Evolutionary conservation across 441 rosid species (phyloP).

Genomic region (Geranium incanum): DNA sequence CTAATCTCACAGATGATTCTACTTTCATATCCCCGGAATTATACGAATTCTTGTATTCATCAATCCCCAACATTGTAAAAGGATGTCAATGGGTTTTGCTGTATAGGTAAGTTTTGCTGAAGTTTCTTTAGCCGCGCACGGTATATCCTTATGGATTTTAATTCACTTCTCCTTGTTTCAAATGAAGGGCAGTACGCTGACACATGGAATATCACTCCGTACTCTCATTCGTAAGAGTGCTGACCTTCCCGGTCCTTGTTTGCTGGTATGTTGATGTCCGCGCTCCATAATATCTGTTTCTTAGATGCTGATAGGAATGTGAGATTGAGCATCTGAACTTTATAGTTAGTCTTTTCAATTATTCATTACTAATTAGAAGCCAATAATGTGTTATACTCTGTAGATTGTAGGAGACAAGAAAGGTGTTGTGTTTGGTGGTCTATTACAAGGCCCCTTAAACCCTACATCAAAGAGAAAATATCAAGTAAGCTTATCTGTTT

Average conservation of each 20-base stretch:
- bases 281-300: not conserved
- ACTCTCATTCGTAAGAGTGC: slow-evolving; percentile 81
- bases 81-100: slow-evolving; percentile 80
- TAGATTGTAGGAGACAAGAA: slow-evolving; percentile 80
- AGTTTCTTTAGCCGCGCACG: slow-evolving; percentile 17
- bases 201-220: slow-evolving; percentile 91
- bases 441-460: slow-evolving; percentile 72
- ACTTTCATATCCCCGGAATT: slow-evolving; percentile 56
- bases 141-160: slow-evolving; percentile 23
- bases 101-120: slow-evolving; percentile 55
- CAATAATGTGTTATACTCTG: slow-evolving; percentile 25
- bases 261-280: slow-evolving; percentile 47
- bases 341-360: not conserved
- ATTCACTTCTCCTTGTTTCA: slow-evolving; percentile 32
- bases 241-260: slow-evolving; percentile 71
- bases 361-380: slow-evolving; percentile 7
- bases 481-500: slow-evolving; percentile 41
- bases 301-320: not conserved
- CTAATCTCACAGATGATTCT: slow-evolving; percentile 51
- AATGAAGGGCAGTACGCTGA: slow-evolving; percentile 97
- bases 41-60: slow-evolving; percentile 60
- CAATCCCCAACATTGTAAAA: slow-evolving; percentile 80
- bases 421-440: slow-evolving; percentile 82
- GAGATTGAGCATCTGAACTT: not conserved
- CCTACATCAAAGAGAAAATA: slow-evolving; percentile 87